A percentile compares a stretch with the other conserved stretches of the same genome.
Conservation (phyloP, 2,329 filamentous ascomycete genomes). For the Magnaporthiopsis incrustans region DNA sequence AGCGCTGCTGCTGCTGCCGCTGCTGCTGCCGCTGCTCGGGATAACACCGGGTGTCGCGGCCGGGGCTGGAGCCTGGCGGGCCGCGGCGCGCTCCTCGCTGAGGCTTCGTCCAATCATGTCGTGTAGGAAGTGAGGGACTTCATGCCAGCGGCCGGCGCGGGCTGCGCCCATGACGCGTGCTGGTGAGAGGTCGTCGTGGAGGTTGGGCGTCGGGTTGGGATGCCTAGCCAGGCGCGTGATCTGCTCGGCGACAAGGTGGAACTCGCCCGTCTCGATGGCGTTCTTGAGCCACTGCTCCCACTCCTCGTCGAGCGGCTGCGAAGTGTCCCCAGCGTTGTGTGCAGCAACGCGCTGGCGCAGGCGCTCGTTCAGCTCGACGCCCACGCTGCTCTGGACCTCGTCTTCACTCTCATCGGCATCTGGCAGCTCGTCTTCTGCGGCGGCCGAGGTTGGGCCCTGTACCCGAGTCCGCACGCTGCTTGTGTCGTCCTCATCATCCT, state of each 20-base stretch:
- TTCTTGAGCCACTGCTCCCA: slow-evolving; percentile 72
- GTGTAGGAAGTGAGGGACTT: slow-evolving; percentile 49
- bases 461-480: slow-evolving; percentile 30
- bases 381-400: slow-evolving; percentile 46
- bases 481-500: slow-evolving; percentile 32
- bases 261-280: slow-evolving; percentile 54
- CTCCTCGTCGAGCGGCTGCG: slow-evolving; percentile 57
- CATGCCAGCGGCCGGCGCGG: slow-evolving; percentile 48
- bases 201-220: slow-evolving; percentile 22
- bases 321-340: slow-evolving; percentile 51
- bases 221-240: slow-evolving; percentile 25
- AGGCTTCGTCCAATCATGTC: slow-evolving; percentile 41
- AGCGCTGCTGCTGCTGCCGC: neutral
- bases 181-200: slow-evolving; percentile 32
- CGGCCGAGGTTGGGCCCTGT: neutral
- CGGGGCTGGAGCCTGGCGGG: neutral
- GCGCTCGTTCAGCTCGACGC: slow-evolving; percentile 54
- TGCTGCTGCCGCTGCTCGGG: slow-evolving; percentile 2
- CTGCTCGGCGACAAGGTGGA: slow-evolving; percentile 39
- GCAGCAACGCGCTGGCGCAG: slow-evolving; percentile 56
- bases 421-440: slow-evolving; percentile 13
- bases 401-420: slow-evolving; percentile 46
- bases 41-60: neutral
- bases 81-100: slow-evolving; percentile 24
- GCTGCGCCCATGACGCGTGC: slow-evolving; percentile 45